Conservation (phyloP, 202 grass and related monocot genomes). For the Carex sylvatica region DNA sequence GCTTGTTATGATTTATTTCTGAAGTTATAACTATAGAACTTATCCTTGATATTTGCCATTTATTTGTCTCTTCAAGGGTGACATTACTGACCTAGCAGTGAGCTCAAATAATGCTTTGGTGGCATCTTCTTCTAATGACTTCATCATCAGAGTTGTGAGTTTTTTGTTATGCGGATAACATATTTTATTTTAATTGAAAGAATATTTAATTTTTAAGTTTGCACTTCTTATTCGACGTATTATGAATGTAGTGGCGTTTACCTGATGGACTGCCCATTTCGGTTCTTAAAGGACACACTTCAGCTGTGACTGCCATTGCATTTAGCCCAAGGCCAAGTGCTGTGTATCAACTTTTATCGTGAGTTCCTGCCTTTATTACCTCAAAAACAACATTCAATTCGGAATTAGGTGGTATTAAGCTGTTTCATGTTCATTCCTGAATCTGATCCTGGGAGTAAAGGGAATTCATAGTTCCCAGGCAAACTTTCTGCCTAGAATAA, state of each 20-base stretch:
- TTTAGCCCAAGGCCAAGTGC: slow-evolving; percentile 91
- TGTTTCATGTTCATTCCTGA: neutral
- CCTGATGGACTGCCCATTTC: slow-evolving; percentile 92
- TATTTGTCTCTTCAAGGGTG: slow-evolving; percentile 68
- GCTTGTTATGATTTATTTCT: slow-evolving; percentile 20
- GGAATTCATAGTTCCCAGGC: neutral
- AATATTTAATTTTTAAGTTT: neutral
- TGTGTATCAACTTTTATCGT: slow-evolving; percentile 94
- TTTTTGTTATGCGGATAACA: slow-evolving; percentile 14
- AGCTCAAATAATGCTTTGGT: slow-evolving; percentile 97
- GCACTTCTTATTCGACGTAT: slow-evolving; percentile 11
- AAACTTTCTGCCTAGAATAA: neutral
- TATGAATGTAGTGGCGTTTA: slow-evolving; percentile 84
- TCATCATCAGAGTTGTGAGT: slow-evolving; percentile 95
- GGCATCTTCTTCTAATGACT: slow-evolving; percentile 97
- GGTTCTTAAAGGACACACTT: slow-evolving; percentile 87
- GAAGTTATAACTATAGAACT: slow-evolving; percentile 25
- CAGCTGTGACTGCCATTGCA: slow-evolving; percentile 86
- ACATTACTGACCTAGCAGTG: slow-evolving; percentile 96
- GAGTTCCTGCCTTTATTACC: slow-evolving; percentile 38
- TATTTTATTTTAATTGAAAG: neutral
- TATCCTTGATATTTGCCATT: slow-evolving; percentile 15
- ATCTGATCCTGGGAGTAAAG: slow-evolving; percentile 3
- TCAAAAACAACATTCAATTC: neutral
- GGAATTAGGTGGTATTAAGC: neutral